These are phyloP conservation scores for Leccinum pallidistipes DNA, from an alignment of 1,284 basidiomycete species.

Conservation along the genomic window DNA sequence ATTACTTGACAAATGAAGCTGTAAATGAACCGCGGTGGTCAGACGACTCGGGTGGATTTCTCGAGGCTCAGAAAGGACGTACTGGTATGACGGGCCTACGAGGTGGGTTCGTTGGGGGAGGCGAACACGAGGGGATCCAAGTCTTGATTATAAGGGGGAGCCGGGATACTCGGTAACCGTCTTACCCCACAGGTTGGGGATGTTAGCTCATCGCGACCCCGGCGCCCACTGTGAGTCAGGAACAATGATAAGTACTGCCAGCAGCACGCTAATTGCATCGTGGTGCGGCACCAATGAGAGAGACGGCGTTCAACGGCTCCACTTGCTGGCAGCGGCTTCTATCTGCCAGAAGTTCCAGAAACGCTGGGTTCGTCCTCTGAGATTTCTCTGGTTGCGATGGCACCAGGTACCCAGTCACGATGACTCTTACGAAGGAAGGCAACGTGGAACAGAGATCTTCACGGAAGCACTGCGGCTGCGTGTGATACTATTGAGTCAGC, in stretches of 20 bases:
- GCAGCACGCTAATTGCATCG: not conserved
- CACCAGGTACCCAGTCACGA: not conserved
- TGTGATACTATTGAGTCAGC: not conserved
- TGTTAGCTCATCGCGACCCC: not conserved
- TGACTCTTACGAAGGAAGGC: not conserved
- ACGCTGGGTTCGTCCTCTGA: not conserved
- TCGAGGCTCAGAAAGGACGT: conserved; percentile 1
- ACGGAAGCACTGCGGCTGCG: not conserved
- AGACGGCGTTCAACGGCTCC: conserved; percentile 8
- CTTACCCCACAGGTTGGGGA: not conserved
- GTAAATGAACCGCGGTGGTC: not conserved
- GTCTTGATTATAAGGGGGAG: conserved; percentile 15
- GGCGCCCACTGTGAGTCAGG: not conserved
- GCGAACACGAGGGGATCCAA: not conserved
- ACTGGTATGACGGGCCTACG: conserved; percentile 8
- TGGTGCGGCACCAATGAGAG: conserved; percentile 3
- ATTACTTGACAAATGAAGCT: conserved; percentile 7
- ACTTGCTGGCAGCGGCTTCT: not conserved
- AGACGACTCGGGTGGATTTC: not conserved
- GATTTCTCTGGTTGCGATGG: conserved; percentile 1
- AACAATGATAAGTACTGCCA: not conserved
- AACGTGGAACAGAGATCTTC: not conserved
- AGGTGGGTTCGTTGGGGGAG: not conserved
- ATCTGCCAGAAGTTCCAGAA: not conserved
- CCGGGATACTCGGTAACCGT: not conserved